Evolutionary conservation across 23 red algal species (phyloP), one percentile per base, ranked within the genome.

Genomic region (Chondrus crispus): DNA sequence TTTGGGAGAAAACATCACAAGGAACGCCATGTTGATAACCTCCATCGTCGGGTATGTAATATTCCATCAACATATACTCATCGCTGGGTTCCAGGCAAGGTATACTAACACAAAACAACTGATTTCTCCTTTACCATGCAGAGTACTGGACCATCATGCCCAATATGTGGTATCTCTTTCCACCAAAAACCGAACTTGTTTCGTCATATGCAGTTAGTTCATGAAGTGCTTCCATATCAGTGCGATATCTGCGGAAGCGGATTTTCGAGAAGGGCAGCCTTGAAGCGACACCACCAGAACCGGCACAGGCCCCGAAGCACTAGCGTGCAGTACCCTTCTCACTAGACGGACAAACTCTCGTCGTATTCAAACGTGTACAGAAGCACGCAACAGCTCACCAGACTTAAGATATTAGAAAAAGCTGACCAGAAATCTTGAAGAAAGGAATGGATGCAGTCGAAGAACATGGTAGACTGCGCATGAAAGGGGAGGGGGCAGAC

Each of bases 1-100:
- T 76, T 76, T 38, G 37, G 71, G 12, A 26, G 71, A 26, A 76
- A 76, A 38, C 71, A 76, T 20, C 71, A 76, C 71, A 76, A 76
- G 43, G 71, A 76, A 20, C 71, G 71, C 0, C 71, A 76, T 47
- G 71, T 76, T 10, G 71, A 41, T 22, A 76, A 76, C 38, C 26
- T 76, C 26, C 71, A 76, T 38, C 26, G 71, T n/a, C 13, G 71
- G 24, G 71, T 45, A 47, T 38, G 71, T 20, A 13, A 14, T 76
- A 9, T 11, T 22, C 10, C 38, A 39, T 76, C 1, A 12, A 22
- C 20, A 14, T 55, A 20, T 20, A 20, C 12, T 20, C 12, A 14
- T 12, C 50, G 12, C 20, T 14, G 50, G 12, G 50, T 55, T 14
- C 13, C 50, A 55, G 50, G 12, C 13, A 20, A 55, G 13, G 50